phyloP scores from a whole-genome alignment of 2,329 filamentous ascomycete genomes.

The Corniculantispora saksenae region DNA sequence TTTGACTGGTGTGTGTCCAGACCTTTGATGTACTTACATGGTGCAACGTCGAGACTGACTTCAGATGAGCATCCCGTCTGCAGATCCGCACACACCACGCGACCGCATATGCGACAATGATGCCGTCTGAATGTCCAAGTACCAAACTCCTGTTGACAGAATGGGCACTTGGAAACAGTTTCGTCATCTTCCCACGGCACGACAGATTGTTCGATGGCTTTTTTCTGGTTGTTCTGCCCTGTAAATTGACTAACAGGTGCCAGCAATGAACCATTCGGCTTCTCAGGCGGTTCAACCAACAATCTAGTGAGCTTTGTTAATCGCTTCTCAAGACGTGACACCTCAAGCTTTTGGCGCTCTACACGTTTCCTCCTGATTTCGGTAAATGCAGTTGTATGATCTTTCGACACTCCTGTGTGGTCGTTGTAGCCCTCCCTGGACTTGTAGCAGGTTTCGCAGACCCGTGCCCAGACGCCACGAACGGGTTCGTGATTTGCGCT shows the following conservation, averaged over 20 bases:
- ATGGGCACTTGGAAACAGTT: conserved; percentile 78
- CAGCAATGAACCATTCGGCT: conserved; percentile 58
- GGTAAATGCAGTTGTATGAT: conserved; percentile 72
- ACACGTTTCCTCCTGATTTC: conserved; percentile 73
- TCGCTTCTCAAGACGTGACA: conserved; percentile 86
- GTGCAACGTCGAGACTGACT: conserved; percentile 74
- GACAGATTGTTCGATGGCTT: conserved; percentile 83
- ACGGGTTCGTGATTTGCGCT: conserved; percentile 88
- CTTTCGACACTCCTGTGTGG: conserved; percentile 68
- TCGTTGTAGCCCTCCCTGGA: conserved; percentile 95
- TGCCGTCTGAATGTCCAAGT: conserved; percentile 91
- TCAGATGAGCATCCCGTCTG: conserved; percentile 83
- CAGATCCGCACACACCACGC: conserved; percentile 87
- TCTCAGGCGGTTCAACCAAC: conserved; percentile 72
- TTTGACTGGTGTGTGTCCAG: neutral
- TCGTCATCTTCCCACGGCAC: conserved; percentile 95
- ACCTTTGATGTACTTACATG: conserved; percentile 37
- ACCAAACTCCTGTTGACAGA: conserved; percentile 94
- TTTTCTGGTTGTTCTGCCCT: conserved; percentile 73
- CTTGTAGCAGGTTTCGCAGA: conserved; percentile 99
- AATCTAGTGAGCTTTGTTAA: conserved; percentile 87
- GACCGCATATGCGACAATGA: conserved; percentile 91
- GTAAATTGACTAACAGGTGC: conserved; percentile 62
- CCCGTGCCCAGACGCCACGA: conserved; percentile 86
- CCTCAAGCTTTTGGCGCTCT: conserved; percentile 83